phyloP scores from a whole-genome alignment of 345 rosid species.

The Zanthoxylum bungeanum region DNA sequence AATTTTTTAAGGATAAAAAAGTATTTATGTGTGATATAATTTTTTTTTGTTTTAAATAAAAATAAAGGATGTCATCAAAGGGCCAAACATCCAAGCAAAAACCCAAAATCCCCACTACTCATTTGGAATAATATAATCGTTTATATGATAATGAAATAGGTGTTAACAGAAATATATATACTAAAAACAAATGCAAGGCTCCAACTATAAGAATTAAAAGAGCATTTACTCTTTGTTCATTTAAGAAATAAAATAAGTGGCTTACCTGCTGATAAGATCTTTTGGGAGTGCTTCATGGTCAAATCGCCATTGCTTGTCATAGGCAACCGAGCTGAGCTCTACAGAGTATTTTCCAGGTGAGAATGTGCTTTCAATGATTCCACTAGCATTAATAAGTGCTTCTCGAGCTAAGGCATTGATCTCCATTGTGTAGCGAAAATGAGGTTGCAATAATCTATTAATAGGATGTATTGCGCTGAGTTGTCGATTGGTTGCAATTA shows the following conservation, averaged over 20 bases:
- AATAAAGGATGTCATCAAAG: too few species aligned
- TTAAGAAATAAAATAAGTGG: neutral
- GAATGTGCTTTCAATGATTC: conserved; percentile 61
- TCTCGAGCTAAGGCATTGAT: conserved; percentile 70
- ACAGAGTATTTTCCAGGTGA: conserved; percentile 51
- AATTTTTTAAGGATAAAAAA: too few species aligned
- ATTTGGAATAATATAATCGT: too few species aligned
- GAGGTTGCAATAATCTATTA: conserved; percentile 54
- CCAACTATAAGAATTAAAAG: neutral
- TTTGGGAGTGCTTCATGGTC: conserved; percentile 51
- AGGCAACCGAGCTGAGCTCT: conserved; percentile 56
- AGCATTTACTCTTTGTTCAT: too few species aligned
- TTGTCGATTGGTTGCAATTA: conserved; percentile 70
- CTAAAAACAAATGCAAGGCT: too few species aligned
- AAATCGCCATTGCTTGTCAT: conserved; percentile 54
- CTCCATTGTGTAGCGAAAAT: conserved; percentile 77
- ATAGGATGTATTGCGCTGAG: conserved; percentile 77
- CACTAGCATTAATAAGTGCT: conserved; percentile 47
- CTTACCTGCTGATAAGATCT: conserved; percentile 52
- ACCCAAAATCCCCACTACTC: too few species aligned
- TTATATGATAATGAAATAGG: neutral
- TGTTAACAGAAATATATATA: too few species aligned
- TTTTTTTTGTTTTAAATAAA: too few species aligned
- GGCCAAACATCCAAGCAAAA: too few species aligned
- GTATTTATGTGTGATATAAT: too few species aligned